Conservation (phyloP, 257 asterid genomes). For the Vinca minor region DNA sequence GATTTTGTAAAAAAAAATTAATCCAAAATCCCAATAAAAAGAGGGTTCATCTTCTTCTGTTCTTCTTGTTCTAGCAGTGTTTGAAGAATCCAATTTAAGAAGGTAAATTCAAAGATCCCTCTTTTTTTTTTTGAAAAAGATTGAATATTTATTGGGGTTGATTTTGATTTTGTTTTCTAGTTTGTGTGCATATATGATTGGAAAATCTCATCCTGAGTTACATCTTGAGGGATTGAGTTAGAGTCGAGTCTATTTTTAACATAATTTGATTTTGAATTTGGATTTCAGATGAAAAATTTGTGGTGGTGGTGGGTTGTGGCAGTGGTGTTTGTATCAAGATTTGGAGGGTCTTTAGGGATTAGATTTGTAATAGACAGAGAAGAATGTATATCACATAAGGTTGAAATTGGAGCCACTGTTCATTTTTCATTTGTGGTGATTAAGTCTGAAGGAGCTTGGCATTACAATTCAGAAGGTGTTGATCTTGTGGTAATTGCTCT, state of each 20-base stretch:
- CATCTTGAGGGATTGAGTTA: too few species aligned
- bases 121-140: not conserved
- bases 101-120: constrained; percentile 4
- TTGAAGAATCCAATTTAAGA: not conserved
- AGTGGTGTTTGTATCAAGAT: constrained; percentile 29
- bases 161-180: too few species aligned
- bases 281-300: constrained; percentile 36
- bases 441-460: constrained; percentile 81
- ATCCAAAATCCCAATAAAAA: too few species aligned
- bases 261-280: not conserved
- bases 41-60: too few species aligned
- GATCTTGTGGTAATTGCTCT: constrained; percentile 82
- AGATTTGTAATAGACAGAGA: constrained; percentile 87
- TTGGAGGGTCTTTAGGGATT: constrained; percentile 55
- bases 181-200: too few species aligned
- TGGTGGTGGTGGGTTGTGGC: constrained; percentile 27
- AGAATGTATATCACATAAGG: constrained; percentile 90
- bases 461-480: constrained; percentile 64
- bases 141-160: constrained; percentile 1
- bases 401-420: constrained; percentile 80
- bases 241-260: too few species aligned
- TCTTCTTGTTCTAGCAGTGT: not conserved
- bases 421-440: constrained; percentile 92
- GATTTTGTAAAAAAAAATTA: too few species aligned
- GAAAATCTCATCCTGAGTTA: too few species aligned